Conservation (phyloP, 1,139 yeast species). For the Yamadazyma siamensis region DNA sequence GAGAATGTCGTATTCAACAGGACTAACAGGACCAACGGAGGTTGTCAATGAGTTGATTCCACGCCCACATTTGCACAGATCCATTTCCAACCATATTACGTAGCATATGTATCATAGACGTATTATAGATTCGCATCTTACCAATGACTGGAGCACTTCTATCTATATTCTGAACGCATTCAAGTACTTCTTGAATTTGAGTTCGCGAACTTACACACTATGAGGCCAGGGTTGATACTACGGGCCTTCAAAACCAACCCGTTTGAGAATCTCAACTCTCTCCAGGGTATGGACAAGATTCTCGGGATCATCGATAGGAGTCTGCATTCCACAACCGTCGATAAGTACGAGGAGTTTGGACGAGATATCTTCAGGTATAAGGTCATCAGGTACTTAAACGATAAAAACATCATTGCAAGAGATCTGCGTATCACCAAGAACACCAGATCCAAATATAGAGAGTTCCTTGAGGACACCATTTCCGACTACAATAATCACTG, state of each 20-base stretch:
- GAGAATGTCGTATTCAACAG: no score
- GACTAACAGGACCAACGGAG: no score
- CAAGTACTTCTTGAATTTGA: no score
- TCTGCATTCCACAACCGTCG: slow-evolving; percentile 1
- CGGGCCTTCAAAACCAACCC: slow-evolving; percentile 8
- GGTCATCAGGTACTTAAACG: slow-evolving; percentile 15
- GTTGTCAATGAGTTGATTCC: no score
- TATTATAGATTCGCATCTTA: no score
- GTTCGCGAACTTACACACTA: no score
- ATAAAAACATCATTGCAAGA: slow-evolving; percentile 10
- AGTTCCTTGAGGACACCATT: slow-evolving; percentile 10
- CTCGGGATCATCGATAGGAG: slow-evolving; percentile 11
- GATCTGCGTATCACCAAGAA: slow-evolving; percentile 11
- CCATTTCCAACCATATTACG: no score
- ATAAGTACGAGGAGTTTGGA: slow-evolving; percentile 11
- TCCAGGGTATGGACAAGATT: slow-evolving; percentile 17
- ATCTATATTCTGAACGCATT: no score
- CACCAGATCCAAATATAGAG: slow-evolving; percentile 6
- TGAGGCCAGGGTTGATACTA: slow-evolving; percentile 1
- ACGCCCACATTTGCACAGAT: no score
- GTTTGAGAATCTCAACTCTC: slow-evolving; percentile 11
- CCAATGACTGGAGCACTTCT: no score
- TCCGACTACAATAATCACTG: slow-evolving; percentile 9
- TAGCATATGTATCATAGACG: no score
- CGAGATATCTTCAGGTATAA: slow-evolving; percentile 16